Base-by-base conservation (phyloP, 495 filamentous ascomycete species). In the Halenospora varia region DNA sequence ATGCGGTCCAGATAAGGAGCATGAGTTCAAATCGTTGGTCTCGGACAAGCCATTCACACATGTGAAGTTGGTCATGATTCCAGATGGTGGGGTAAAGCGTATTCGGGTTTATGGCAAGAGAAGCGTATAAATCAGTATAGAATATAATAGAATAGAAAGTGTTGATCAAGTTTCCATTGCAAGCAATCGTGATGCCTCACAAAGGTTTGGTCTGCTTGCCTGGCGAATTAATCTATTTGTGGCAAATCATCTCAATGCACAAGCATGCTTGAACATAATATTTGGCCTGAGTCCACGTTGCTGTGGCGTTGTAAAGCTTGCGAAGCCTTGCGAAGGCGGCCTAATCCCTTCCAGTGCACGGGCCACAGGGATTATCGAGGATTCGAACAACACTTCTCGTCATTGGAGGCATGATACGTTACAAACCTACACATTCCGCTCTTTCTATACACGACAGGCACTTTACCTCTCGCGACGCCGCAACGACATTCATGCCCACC, bases 31-130 rank as follows among this genome's bases (percentile, higher is more conserved):
- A 44, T 77, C 70, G 23, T 66, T 70, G 53, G 71, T 75, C n/a
- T 71, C 71, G 57, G 81, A 81, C 35, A 79, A 72, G 68, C 66
- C 75, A 1, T 90, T 89, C 63, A 87, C 86, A 9, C 89, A 93
- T 75, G 83, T 90, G 23, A 96, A 94, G 77, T 74, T 97, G 71
- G 88, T 87, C 20, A 94, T 97, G 53, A 86, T 96, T 59, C 92
- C 92, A 4, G 92, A 97, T 69, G 92, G 92, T 41, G 92, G 92
- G 0, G 88, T 96, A 25, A 96, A 96, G 81, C 75, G 92, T 47
- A 80, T 96, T 57, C 81, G 91, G 51, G 85, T 95, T 11, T 86
- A 89, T 70, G 90, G 88, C 3, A 85, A 82, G 67, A 81, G 87
- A 39, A 59, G 52, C 24, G 18, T 54, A 24, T 62, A 59, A 23